These are phyloP conservation scores for Fomitiporia mediterranea DNA, from an alignment of 1,284 basidiomycete species.

Conservation along the genomic window DNA sequence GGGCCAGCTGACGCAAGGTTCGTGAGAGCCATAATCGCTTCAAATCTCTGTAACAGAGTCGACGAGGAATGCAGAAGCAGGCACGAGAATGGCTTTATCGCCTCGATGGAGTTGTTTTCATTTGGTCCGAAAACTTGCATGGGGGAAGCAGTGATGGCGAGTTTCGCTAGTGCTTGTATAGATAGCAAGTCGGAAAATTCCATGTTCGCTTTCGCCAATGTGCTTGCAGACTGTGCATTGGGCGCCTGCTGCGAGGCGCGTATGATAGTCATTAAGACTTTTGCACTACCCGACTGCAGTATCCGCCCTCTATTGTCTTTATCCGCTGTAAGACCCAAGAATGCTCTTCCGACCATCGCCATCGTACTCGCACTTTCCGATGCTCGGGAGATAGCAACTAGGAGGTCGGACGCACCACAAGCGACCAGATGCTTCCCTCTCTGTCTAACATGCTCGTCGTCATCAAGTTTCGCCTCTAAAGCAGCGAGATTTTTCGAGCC, in stretches of 20 bases:
- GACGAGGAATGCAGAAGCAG: slow-evolving; percentile 67
- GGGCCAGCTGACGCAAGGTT: slow-evolving; percentile 83
- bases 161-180: slow-evolving; percentile 88
- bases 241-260: slow-evolving; percentile 31
- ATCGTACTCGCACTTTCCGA: slow-evolving; percentile 55
- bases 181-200: slow-evolving; percentile 56
- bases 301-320: slow-evolving; percentile 73
- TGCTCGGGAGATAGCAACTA: slow-evolving; percentile 51
- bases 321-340: slow-evolving; percentile 74
- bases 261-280: slow-evolving; percentile 65
- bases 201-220: slow-evolving; percentile 28
- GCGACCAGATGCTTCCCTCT: slow-evolving; percentile 54
- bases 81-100: slow-evolving; percentile 70
- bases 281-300: slow-evolving; percentile 80
- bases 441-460: slow-evolving; percentile 56
- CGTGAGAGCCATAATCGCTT: slow-evolving; percentile 92
- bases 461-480: slow-evolving; percentile 38
- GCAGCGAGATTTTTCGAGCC: slow-evolving; percentile 24
- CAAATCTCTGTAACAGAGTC: slow-evolving; percentile 80
- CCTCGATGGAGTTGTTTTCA: slow-evolving; percentile 71
- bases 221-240: slow-evolving; percentile 24
- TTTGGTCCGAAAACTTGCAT: slow-evolving; percentile 85
- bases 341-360: slow-evolving; percentile 46
- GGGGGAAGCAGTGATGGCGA: slow-evolving; percentile 88
- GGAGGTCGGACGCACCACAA: slow-evolving; percentile 58